Conservation (phyloP, 805 yeast species). For the Naumovozyma baii region DNA sequence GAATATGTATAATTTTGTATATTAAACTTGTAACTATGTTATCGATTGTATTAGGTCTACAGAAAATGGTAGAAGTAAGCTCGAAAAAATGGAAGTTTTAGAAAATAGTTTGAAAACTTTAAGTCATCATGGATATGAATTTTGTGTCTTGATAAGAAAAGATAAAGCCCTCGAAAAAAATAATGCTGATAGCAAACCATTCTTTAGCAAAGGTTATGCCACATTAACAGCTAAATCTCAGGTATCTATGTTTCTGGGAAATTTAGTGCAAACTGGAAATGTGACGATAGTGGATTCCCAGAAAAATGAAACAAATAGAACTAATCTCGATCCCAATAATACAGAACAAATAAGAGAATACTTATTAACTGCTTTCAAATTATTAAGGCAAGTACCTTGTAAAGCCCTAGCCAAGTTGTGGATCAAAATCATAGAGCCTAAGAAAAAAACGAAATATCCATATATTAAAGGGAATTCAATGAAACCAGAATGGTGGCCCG, state of each 20-base stretch:
- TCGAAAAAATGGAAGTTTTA: not conserved
- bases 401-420: constrained; percentile 55
- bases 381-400: constrained; percentile 45
- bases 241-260: too few relatives aligned
- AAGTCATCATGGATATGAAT: constrained; percentile 1
- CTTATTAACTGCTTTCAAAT: constrained; percentile 25
- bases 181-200: not conserved
- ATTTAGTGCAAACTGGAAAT: too few relatives aligned
- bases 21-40: too few relatives aligned
- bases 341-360: constrained; percentile 5
- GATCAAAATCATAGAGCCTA: constrained; percentile 58
- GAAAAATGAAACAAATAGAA: not conserved
- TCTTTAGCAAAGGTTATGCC: constrained; percentile 4
- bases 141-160: not conserved
- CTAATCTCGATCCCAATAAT: constrained; percentile 2
- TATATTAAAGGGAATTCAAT: constrained; percentile 42
- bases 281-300: too few relatives aligned
- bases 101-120: not conserved
- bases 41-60: too few relatives aligned
- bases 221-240: constrained; percentile 6
- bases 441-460: constrained; percentile 53
- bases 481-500: constrained; percentile 70
- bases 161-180: not conserved
- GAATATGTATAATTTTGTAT: too few relatives aligned
- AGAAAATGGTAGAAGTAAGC: too few relatives aligned